Evolutionary conservation across 2,329 filamentous ascomycete genomes (phyloP), one percentile per base, ranked within the genome.

Genomic region (Xylariaceae sp.): DNA sequence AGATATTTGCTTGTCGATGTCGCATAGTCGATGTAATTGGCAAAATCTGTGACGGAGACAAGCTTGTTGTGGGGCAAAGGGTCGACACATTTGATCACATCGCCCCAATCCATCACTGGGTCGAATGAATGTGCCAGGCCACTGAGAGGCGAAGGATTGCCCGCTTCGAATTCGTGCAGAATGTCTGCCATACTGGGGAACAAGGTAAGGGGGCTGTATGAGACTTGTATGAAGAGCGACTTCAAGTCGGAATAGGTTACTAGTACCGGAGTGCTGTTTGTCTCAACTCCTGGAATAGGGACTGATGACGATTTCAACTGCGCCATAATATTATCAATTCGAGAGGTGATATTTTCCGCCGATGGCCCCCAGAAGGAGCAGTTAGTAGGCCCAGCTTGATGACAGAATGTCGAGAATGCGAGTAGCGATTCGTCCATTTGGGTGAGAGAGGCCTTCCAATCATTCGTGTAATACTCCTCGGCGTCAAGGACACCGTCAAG

Each of bases 401-500:
- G 13, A n/a, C 30, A 32, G 30, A 17, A 32, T n/a, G 13, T 32
- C 30, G 30, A 32, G 30, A 32, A 32, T 7, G 30, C 4, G 12
- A n/a, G 13, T 4, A 32, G 12, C 7, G 30, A 4, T 17, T 32
- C 30, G 16, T 32, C 30, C 30, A 32, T 6, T n/a, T 32, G 30
- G 16, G 12, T 17, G 6, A 32, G 13, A 4, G 7, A 4, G 6
- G 12, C 13, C 30, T 17, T 32, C 54, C 63, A 48, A 48, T 65
- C 63, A 1, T 50, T 53, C 26, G 4, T 50, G 48, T 31, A 47
- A 40, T 68, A 70, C 48, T 71, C 66, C 12, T 64, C 48, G 1
- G 56, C 46, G 41, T 71, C 58, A 12, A 48, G 52, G 3, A 71
- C 61, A 1, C 60, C 66, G 15, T 69, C 68, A 2, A 71, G 54